Base-by-base conservation (phyloP, 2,329 filamentous ascomycete genomes). In the Phyllosticta citriasiana region DNA sequence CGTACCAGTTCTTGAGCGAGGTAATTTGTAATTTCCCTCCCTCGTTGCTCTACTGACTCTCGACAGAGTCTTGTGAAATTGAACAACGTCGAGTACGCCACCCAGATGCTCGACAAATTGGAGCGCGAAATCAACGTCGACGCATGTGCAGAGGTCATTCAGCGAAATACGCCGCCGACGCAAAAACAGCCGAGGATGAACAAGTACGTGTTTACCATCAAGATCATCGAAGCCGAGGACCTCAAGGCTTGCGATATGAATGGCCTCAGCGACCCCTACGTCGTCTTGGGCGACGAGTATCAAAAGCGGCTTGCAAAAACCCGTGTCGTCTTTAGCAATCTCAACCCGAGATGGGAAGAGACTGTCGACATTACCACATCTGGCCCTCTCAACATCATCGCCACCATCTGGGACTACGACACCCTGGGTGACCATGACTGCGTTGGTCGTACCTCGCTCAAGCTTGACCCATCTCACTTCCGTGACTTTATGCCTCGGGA, bases 341-440 rank as follows among this genome's bases (percentile, higher is more conserved):
- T 99, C 53, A 97, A 95, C 71, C 94, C 94, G 27, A 87, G 93
- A 22, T 99, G 94, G 93, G 94, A 99, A 68, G 94, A 97, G 77
- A 91, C 91, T 0, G 88, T 97, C 56, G 94, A 99, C 71, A 96
- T 99, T 65, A 94, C 91, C 22, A 96, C 96, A 0, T 88, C 89
- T 65, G 91, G 92, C 0, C 86, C 94, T 10, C 82, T 99, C 62
- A 97, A 97, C 68, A 85, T 99, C 66, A 95, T 97, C 69, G 92
- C 93, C 33, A 99, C 94, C 0, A 88, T 97, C 52, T 99, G 94
- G 94, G 94, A 99, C 75, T 96, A 94, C 81, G 94, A 99, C 76
- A 91, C 91, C 14, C 87, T 99, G 68, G 94, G 94, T 59, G 94
- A 97, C 70, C 94, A 99, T 71, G 94, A 99, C 71, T 97, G 96